phyloP scores from a whole-genome alignment of 2,329 filamentous ascomycete genomes.

The Samsoniella hepiali region DNA sequence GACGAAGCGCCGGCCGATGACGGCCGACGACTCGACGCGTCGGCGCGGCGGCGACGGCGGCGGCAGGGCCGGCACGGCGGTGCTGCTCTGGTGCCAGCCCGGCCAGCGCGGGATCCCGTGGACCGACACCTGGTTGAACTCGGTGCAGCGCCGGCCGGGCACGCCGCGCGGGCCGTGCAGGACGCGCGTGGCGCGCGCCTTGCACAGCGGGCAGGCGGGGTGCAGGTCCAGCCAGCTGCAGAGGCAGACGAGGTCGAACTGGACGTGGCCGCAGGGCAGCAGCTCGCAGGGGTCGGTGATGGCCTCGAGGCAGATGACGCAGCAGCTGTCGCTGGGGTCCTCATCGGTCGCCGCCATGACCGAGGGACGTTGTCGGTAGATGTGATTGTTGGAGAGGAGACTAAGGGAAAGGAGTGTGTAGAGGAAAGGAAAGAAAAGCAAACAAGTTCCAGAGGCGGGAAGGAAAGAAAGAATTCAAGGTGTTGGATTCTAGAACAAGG shows the following conservation, averaged over 20 bases:
- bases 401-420: no score
- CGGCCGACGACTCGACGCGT: not conserved
- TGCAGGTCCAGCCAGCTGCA: slow-evolving; percentile 75
- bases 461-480: no score
- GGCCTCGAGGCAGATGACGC: slow-evolving; percentile 82
- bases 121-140: not conserved
- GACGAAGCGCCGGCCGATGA: slow-evolving; percentile 61
- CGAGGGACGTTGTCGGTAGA: no score
- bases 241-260: slow-evolving; percentile 84
- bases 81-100: not conserved
- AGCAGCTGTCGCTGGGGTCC: slow-evolving; percentile 42
- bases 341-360: not conserved
- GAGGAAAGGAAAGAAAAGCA: no score
- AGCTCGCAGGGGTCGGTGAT: slow-evolving; percentile 70
- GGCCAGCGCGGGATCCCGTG: not conserved
- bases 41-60: no score
- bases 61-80: no score
- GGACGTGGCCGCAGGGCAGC: slow-evolving; percentile 72
- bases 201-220: slow-evolving; percentile 77
- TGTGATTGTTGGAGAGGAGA: no score
- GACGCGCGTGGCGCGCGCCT: slow-evolving; percentile 53
- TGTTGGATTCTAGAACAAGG: no score
- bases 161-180: slow-evolving; percentile 56
- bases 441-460: no score
- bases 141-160: not conserved